Percentiles rank a stretch among this genome's conserved stretches.
phyloP scores from a whole-genome alignment of 2,329 filamentous ascomycete genomes.

The Orbilia quercus region DNA sequence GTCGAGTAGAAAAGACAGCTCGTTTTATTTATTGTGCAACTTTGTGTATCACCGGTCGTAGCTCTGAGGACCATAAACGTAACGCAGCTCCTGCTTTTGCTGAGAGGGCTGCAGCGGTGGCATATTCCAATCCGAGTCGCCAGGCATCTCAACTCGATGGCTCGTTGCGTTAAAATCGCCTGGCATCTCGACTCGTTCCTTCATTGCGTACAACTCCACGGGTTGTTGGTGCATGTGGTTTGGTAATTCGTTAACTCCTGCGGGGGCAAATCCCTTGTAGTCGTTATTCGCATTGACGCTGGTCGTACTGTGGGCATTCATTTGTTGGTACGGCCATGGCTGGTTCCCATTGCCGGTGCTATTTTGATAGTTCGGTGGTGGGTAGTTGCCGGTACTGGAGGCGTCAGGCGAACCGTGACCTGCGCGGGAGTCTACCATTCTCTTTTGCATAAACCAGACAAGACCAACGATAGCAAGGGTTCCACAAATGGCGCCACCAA shows the following conservation, averaged over 20 bases:
- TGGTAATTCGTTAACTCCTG: slow-evolving; percentile 33
- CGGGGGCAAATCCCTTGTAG: slow-evolving; percentile 32
- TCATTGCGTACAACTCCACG: slow-evolving; percentile 39
- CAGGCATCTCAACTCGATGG: slow-evolving; percentile 25
- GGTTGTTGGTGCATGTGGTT: slow-evolving; percentile 46
- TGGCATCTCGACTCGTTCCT: slow-evolving; percentile 24
- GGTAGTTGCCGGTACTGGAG: slow-evolving; percentile 7
- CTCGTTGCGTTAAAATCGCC: slow-evolving; percentile 34
- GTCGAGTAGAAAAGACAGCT: too few relatives aligned
- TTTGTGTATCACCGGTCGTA: slow-evolving; percentile 14
- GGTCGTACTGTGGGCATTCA: slow-evolving; percentile 32
- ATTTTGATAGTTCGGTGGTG: slow-evolving; percentile 17
- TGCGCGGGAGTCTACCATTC: slow-evolving; percentile 41
- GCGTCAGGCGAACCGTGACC: slow-evolving; percentile 7
- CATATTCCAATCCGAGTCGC: slow-evolving; percentile 35
- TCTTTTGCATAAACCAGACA: slow-evolving; percentile 43
- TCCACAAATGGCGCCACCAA: slow-evolving; percentile 39
- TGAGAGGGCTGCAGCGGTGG: slow-evolving; percentile 6
- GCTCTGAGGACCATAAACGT: slow-evolving; percentile 26
- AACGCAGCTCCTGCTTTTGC: slow-evolving; percentile 27
- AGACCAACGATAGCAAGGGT: slow-evolving; percentile 48
- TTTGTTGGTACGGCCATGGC: slow-evolving; percentile 47
- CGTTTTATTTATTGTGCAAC: not conserved
- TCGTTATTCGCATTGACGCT: slow-evolving; percentile 37
- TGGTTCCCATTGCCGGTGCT: slow-evolving; percentile 12